Evolutionary conservation across 768 basidiomycete species (phyloP), one percentile per base, ranked within the genome.

Genomic region (Sporobolomyces roseus): DNA sequence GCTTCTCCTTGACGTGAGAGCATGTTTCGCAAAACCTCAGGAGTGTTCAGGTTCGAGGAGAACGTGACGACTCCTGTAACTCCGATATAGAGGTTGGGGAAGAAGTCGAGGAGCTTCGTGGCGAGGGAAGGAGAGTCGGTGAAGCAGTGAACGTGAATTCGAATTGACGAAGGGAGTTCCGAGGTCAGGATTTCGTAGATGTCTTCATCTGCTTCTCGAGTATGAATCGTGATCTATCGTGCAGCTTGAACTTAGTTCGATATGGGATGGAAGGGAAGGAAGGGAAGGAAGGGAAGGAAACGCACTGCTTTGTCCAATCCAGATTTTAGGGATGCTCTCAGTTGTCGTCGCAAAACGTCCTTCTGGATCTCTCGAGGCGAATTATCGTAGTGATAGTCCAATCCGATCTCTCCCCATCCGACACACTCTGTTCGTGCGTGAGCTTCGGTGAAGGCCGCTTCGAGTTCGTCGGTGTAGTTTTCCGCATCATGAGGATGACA

Each of bases 1-100:
- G 38, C 46, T 25, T 29, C 54, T 60, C 8, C 38, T n/a, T 9
- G 74, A 84, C 82, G 3, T 49, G 51, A 4, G 23, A 78, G 74
- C 81, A 88, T 82, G 45, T 83, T 80, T 3, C 83, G 83, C n/a
- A 92, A 80, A 58, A 89, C 83, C 1, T 81, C 79, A 16, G 87
- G 80, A 0, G 90, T 93, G 74, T 91, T 85, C 49, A 80, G 71
- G 75, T 93, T 92, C 0, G 86, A 85, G 0, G 88, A 75, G 76
- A 88, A 93, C 1, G 91, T 87, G 65, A 91, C 85, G 33, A 93
- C 90, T 50, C 89, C 88, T 4, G 90, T 92, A 54, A 93, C 84
- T 4, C 91, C 91, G 54, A 92, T 90, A 76, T 84, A 87, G 19
- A 91, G 83, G 76, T 91, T 90, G 0, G 88, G 85, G 77, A 91